Base-by-base conservation (phyloP, 352 stramenopile species). In the Pelagophyceae sp. region DNA sequence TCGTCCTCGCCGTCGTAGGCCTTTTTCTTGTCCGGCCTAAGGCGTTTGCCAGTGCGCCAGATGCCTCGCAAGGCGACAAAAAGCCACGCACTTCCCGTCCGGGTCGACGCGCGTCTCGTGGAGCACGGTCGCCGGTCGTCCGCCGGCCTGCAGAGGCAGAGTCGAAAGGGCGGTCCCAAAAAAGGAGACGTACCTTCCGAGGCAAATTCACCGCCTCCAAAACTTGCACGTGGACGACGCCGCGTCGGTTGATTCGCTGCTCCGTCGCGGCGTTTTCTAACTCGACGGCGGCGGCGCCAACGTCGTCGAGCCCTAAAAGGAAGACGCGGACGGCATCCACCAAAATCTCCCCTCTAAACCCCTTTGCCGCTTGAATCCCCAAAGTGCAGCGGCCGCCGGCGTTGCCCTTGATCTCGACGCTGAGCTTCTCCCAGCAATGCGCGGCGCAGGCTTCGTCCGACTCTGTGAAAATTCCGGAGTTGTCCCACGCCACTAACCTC, bases 391-490 rank as follows among this genome's bases (percentile, higher is more conserved):
- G 11, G 35, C 31, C 67, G 35, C 33, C 35, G 15, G 67, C 5
- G 5, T 11, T 31, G 67, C 67, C 67, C 17, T 60, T 58, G 67
- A 74, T 31, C 67, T 74, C 67, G 5, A 74, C 67, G 35, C 31
- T 37, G 20, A 74, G 29, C 38, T 58, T 27, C n/a, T 74, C 67
- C 67, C 67, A 74, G 2, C 31, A 3, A 1, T 31, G 11, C 6
- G 17, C 35, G 11, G n/a, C 3, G 31, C 31, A 19, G 29, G 63
- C 63, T 6, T 29, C 29, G 29, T 50, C 40, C 63, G 63, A 72
- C 5, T 17, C 35, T 27, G 6, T 5, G 63, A 45, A 72, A n/a
- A n/a, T n/a, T n/a, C n/a, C n/a, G n/a, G n/a, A n/a, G n/a, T n/a
- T n/a, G n/a, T n/a, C n/a, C n/a, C n/a, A n/a, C n/a, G n/a, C n/a